Conservation (phyloP, 768 basidiomycete species). For the Russula griseocarnosa region DNA sequence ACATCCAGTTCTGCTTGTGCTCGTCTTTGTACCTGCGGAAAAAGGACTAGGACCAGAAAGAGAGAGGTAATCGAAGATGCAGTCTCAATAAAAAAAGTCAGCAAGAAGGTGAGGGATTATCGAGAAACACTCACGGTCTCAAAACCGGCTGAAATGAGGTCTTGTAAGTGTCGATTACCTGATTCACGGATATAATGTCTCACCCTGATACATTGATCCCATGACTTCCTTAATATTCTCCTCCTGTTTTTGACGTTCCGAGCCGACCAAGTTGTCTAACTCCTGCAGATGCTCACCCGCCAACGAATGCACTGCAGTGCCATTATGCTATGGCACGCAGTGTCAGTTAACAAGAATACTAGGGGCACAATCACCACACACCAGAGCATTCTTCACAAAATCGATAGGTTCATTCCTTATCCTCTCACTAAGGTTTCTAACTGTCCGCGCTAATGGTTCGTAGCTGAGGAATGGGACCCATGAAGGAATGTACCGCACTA, state of each 20-base stretch:
- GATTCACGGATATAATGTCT: background rate
- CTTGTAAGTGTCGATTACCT: background rate
- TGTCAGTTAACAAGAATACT: background rate
- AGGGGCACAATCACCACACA: background rate
- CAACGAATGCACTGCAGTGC: conserved; percentile 12
- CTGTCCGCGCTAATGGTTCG: conserved; percentile 3
- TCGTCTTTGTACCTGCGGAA: conserved; percentile 19
- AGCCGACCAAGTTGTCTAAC: conserved; percentile 3
- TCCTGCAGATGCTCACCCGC: conserved; percentile 12
- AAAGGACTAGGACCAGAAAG: conserved; percentile 11
- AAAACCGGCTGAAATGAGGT: conserved; percentile 10
- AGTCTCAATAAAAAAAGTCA: background rate
- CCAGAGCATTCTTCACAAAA: conserved; percentile 13
- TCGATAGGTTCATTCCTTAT: conserved; percentile 12
- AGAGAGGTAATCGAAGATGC: conserved; percentile 11
- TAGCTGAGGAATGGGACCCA: conserved; percentile 20
- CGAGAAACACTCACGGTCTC: conserved; percentile 7
- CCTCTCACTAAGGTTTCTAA: background rate
- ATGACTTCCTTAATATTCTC: background rate
- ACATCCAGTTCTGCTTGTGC: conserved; percentile 7
- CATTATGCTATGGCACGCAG: background rate
- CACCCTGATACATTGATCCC: conserved; percentile 14
- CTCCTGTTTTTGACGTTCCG: conserved; percentile 6
- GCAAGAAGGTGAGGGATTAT: background rate
- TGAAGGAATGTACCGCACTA: conserved; percentile 17